Base-by-base conservation (phyloP, 495 filamentous ascomycete species). In the Aspergillus cavernicola region DNA sequence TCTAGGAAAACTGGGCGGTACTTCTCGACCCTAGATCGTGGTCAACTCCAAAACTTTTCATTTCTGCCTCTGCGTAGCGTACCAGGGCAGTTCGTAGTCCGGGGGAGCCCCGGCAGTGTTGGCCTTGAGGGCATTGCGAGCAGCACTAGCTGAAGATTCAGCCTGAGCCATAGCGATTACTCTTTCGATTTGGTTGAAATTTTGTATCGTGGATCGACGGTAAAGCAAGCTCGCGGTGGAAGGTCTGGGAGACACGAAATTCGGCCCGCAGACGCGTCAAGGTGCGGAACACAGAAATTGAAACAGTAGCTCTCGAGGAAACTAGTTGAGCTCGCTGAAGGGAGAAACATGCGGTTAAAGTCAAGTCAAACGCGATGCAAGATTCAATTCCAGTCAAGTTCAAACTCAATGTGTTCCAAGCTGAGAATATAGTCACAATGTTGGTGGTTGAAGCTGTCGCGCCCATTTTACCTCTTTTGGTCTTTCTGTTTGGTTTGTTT, bases 1-100 rank as follows among this genome's bases (percentile, higher is more conserved):
- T 97, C 90, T 29, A 99, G 86, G 74, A 90, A 89, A 44, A 92
- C 76, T 0, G 93, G 93, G 36, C 93, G 83, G 72, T 99, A 99
- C 68, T 99, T 99, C 70, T 99, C 93, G 32, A 99, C 95, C 93
- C 93, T 97, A 55, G 9, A 46, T 18, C 35, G 37, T 39, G 38
- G 23, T 49, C 31, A 41, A 29, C 26, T 16, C 10, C 19, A 19
- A 6, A 26, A 31, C 4, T 8, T 32, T 11, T 49, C n/a, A 35
- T 43, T 6, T 29, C 22, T 44, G 12, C n/a, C n/a, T 19, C 38
- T 18, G 13, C 38, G 10, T 22, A 50, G 65, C 78, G 43, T 73
- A 95, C 92, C 92, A 97, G 73, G 93, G 93, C 20, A 98, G 79
- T 66, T 98, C 93, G 66, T 95, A 96, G 52, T 81, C 77, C 18